Conservation (phyloP, 2,329 filamentous ascomycete species). For the Scorias spongiosa region DNA sequence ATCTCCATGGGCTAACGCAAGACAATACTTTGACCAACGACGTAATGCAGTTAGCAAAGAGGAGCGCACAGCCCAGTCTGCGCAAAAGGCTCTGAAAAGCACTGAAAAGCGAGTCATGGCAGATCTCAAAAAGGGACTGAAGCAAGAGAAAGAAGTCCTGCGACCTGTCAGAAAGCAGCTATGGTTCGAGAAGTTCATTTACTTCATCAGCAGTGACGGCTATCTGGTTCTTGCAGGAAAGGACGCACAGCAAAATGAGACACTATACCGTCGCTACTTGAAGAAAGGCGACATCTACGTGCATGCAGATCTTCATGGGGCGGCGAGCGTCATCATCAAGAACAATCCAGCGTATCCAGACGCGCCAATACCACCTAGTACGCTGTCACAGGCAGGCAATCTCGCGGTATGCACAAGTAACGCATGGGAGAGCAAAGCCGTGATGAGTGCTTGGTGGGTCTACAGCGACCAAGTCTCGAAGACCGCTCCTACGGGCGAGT, state of each 20-base stretch:
- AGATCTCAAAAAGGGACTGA: slow-evolving; percentile 73
- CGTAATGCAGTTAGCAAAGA: slow-evolving; percentile 73
- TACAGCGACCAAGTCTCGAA: slow-evolving; percentile 82
- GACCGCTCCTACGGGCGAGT: slow-evolving; percentile 63
- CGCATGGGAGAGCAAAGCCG: slow-evolving; percentile 92
- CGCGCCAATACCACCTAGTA: slow-evolving; percentile 80
- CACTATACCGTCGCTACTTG: slow-evolving; percentile 74
- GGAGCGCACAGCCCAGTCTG: slow-evolving; percentile 70
- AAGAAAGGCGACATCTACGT: slow-evolving; percentile 85
- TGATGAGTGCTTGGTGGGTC: slow-evolving; percentile 95
- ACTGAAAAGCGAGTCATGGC: slow-evolving; percentile 77
- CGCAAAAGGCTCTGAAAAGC: slow-evolving; percentile 69
- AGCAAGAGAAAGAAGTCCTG: slow-evolving; percentile 79
- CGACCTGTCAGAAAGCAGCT: slow-evolving; percentile 68
- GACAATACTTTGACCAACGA: slow-evolving; percentile 83
- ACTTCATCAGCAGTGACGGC: slow-evolving; percentile 90
- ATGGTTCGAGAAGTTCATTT: slow-evolving; percentile 96
- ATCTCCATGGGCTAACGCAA: slow-evolving; percentile 77
- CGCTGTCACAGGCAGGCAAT: slow-evolving; percentile 76
- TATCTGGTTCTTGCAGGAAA: slow-evolving; percentile 80
- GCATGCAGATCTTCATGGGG: slow-evolving; percentile 75
- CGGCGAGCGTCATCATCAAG: slow-evolving; percentile 76
- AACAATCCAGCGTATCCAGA: slow-evolving; percentile 65
- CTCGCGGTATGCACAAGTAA: slow-evolving; percentile 71
- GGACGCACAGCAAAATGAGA: slow-evolving; percentile 79